Evolutionary conservation across 768 basidiomycete genomes (phyloP).

Genomic region (Pleurotus salmoneostramineus): DNA sequence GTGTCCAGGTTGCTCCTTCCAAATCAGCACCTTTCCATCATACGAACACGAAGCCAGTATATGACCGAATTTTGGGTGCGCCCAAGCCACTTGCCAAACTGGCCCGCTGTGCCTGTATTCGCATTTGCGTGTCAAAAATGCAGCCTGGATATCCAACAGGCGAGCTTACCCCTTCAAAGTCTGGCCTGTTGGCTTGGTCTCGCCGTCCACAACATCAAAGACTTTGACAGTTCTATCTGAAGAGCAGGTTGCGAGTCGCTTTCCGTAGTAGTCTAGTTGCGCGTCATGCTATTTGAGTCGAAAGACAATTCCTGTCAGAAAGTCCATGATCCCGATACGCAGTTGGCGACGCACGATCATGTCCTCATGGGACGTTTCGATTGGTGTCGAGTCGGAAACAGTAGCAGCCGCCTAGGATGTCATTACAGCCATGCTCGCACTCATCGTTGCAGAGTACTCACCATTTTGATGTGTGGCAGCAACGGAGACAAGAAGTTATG

Average conservation of each 20-base stretch:
- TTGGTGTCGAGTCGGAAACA: constrained; percentile 68
- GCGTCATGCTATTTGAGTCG: constrained; percentile 80
- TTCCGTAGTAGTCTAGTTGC: constrained; percentile 96
- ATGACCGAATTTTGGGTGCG: constrained; percentile 94
- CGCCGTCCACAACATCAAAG: constrained; percentile 91
- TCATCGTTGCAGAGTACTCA: too few relatives aligned
- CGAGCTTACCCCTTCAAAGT: constrained; percentile 71
- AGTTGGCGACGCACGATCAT: constrained; percentile 76
- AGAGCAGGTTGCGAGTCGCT: constrained; percentile 93
- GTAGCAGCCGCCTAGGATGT: constrained; percentile 51
- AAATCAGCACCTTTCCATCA: constrained; percentile 96
- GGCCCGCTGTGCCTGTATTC: constrained; percentile 84
- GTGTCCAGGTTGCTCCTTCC: constrained; percentile 83
- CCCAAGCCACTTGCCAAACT: constrained; percentile 98
- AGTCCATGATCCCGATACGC: background rate
- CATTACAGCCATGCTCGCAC: too few relatives aligned
- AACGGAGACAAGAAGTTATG: background rate
- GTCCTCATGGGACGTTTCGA: constrained; percentile 97
- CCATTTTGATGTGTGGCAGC: background rate
- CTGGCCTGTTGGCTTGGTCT: constrained; percentile 68
- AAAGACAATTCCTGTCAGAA: background rate
- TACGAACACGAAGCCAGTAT: constrained; percentile 99
- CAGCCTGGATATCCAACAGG: background rate
- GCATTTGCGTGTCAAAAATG: background rate
- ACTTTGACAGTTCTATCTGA: constrained; percentile 94